phyloP scores from a whole-genome alignment of 2,329 filamentous ascomycete genomes.

The Penicillium aurantiogriseum region DNA sequence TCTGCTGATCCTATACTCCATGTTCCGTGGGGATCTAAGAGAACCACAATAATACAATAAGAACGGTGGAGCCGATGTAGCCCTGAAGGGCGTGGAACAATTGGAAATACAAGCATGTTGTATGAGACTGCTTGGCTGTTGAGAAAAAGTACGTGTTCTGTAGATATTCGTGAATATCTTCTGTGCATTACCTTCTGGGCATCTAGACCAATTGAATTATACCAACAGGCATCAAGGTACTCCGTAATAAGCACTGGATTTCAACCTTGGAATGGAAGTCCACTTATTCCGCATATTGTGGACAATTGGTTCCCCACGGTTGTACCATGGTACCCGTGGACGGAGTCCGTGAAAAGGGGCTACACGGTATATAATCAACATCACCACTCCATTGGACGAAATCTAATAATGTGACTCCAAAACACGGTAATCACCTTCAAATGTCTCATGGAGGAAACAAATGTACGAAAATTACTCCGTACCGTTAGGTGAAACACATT shows the following conservation, averaged over 20 bases:
- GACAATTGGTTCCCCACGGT: background rate
- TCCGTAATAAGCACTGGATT: background rate
- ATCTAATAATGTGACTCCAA: background rate
- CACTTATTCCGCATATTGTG: background rate
- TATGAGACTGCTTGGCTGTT: no score
- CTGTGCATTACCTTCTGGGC: background rate
- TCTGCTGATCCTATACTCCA: background rate
- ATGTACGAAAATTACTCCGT: constrained; percentile 1
- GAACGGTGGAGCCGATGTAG: background rate
- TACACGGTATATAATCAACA: background rate
- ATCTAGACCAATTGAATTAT: background rate
- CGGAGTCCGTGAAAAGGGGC: background rate
- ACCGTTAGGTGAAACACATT: background rate
- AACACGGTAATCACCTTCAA: background rate
- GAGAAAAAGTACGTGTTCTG: no score
- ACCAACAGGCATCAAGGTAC: no score
- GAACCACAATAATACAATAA: background rate
- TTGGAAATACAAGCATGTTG: background rate
- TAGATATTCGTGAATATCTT: no score
- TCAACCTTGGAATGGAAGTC: background rate
- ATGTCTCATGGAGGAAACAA: background rate
- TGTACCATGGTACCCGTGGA: background rate
- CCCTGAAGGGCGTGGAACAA: background rate
- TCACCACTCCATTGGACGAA: background rate
- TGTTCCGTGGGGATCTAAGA: background rate